phyloP scores from a whole-genome alignment of 441 rosid genomes.

The Gossypium aridum region DNA sequence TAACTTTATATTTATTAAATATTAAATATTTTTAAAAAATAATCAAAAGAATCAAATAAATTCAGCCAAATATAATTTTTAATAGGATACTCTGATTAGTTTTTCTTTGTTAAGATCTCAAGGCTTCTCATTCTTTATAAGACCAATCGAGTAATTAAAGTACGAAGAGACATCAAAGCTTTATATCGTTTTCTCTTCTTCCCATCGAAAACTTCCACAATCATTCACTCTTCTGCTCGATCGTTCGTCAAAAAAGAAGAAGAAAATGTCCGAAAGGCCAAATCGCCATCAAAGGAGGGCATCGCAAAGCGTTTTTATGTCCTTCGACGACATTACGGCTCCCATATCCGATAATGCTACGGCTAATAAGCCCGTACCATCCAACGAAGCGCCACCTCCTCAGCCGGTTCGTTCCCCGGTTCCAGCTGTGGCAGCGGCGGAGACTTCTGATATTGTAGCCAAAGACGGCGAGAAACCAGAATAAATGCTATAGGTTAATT shows the following conservation, averaged over 20 bases:
- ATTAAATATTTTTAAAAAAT: no score
- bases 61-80: no score
- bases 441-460: background rate
- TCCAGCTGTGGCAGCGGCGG: conserved; percentile 1
- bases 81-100: background rate
- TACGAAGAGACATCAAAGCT: background rate
- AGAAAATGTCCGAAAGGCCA: conserved; percentile 25
- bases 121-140: background rate
- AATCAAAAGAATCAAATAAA: no score
- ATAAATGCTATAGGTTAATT: background rate
- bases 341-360: conserved; percentile 12
- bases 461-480: background rate
- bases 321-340: conserved; percentile 21
- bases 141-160: background rate
- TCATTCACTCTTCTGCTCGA: background rate
- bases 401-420: background rate
- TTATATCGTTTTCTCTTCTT: background rate
- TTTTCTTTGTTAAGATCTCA: background rate
- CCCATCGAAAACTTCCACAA: background rate
- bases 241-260: background rate
- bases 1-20: no score
- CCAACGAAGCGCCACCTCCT: conserved; percentile 2
- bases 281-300: conserved; percentile 36
- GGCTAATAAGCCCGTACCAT: background rate
- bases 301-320: conserved; percentile 27